phyloP scores from a whole-genome alignment of 352 stramenopile genomes.

The Pelagophyceae sp. region DNA sequence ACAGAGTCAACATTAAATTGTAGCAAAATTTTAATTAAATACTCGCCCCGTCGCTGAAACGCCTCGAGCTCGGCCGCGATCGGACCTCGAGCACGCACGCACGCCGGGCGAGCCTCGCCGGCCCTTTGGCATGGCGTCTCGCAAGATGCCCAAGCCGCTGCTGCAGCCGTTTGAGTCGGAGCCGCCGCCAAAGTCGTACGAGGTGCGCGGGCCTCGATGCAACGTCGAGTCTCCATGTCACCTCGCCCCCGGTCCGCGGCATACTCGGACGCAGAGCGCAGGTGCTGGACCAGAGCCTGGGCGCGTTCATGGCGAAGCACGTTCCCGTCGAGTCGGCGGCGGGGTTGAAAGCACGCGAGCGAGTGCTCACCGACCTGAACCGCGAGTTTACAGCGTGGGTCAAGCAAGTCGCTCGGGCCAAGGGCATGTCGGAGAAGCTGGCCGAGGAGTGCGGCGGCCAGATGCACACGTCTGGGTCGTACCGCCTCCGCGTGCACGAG shows the following conservation, averaged over 20 bases:
- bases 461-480: slow-evolving; percentile 63
- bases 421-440: slow-evolving; percentile 46
- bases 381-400: slow-evolving; percentile 54
- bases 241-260: too few species aligned
- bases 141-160: background rate
- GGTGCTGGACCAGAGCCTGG: slow-evolving; percentile 14
- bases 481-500: slow-evolving; percentile 90
- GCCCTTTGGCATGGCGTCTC: too few species aligned
- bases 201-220: background rate
- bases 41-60: too few species aligned
- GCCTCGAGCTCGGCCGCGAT: too few species aligned
- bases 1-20: too few species aligned
- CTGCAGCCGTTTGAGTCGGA: slow-evolving; percentile 10
- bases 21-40: too few species aligned
- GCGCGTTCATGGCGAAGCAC: background rate
- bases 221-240: too few species aligned
- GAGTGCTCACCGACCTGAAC: slow-evolving; percentile 50
- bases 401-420: slow-evolving; percentile 27
- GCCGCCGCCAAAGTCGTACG: slow-evolving; percentile 4
- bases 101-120: too few species aligned
- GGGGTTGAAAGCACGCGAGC: slow-evolving; percentile 47
- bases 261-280: background rate
- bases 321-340: slow-evolving; percentile 43
- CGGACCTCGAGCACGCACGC: too few species aligned
- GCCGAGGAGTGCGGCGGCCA: slow-evolving; percentile 48